Percentiles rank a stretch among this genome's conserved stretches.
Conservation (phyloP, 2,329 filamentous ascomycete genomes). For the Clathrospora elynae region DNA sequence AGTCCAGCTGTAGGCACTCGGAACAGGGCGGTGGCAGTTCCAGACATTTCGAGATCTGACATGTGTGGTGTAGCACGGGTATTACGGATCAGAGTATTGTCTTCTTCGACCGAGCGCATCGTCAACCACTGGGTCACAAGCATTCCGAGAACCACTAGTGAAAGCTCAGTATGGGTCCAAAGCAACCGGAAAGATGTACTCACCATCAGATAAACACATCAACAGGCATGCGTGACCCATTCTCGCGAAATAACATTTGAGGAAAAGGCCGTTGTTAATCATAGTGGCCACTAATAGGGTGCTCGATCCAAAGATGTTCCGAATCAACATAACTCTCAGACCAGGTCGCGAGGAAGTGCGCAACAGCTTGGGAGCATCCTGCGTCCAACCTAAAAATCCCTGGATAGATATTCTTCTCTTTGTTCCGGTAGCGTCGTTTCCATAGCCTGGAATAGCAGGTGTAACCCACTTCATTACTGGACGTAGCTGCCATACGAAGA, state of each 20-base stretch:
- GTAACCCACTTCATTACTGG: conserved; percentile 20
- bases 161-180: not conserved
- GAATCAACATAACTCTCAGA: conserved; percentile 28
- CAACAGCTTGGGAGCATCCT: not conserved
- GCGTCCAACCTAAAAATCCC: not conserved
- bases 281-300: conserved; percentile 44
- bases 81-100: not conserved
- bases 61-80: not conserved
- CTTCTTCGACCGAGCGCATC: conserved; percentile 15
- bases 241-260: conserved; percentile 32
- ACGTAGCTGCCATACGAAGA: conserved; percentile 45
- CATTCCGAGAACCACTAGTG: conserved; percentile 24
- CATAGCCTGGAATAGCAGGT: not conserved
- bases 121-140: conserved; percentile 29
- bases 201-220: conserved; percentile 48
- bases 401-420: not conserved
- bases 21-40: not conserved
- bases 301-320: conserved; percentile 35
- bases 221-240: conserved; percentile 46
- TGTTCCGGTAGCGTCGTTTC: not conserved
- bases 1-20: too few relatives aligned
- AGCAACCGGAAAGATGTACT: conserved; percentile 11
- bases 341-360: conserved; percentile 9
- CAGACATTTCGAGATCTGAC: not conserved
- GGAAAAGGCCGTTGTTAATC: conserved; percentile 42